These are phyloP conservation scores for Suhomyces pyralidae DNA, from an alignment of 805 yeast species.

Conservation along the genomic window DNA sequence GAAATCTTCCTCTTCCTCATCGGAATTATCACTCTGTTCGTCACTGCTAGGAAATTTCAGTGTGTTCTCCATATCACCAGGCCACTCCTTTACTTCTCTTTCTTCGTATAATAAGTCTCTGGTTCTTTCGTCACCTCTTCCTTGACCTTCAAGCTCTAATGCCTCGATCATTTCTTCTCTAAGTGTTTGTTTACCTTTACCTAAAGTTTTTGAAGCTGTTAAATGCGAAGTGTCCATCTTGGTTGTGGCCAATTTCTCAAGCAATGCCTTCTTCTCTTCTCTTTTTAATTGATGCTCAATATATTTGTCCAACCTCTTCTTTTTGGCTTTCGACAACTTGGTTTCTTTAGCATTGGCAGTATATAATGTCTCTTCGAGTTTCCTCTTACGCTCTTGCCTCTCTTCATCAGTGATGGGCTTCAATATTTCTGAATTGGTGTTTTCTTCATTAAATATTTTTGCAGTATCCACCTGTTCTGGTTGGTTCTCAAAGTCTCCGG, in stretches of 20 bases:
- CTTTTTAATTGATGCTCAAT: constrained; percentile 86
- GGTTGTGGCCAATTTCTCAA: constrained; percentile 68
- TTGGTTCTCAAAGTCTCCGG: constrained; percentile 24
- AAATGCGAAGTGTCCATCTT: constrained; percentile 67
- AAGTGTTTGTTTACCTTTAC: constrained; percentile 67
- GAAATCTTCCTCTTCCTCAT: constrained; percentile 15
- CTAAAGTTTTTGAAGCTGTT: constrained; percentile 73
- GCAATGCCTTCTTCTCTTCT: constrained; percentile 77
- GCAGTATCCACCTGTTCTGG: constrained; percentile 4
- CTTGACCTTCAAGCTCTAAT: constrained; percentile 64
- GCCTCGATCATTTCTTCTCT: constrained; percentile 75
- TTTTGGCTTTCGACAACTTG: constrained; percentile 68
- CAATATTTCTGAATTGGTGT: constrained; percentile 60
- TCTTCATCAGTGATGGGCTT: constrained; percentile 66
- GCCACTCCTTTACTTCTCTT: constrained; percentile 61
- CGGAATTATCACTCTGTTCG: constrained; percentile 11
- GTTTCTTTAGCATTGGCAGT: constrained; percentile 56
- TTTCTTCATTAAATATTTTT: constrained; percentile 19
- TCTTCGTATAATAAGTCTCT: constrained; percentile 67
- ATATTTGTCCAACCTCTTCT: constrained; percentile 82
- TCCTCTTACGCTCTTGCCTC: constrained; percentile 60
- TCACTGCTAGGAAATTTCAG: constrained; percentile 2
- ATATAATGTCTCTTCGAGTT: constrained; percentile 55
- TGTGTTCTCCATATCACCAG: constrained; percentile 16
- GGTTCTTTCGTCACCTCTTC: constrained; percentile 62